Conservation (phyloP, 768 basidiomycete genomes). For the Leccinum fibrillosum region DNA sequence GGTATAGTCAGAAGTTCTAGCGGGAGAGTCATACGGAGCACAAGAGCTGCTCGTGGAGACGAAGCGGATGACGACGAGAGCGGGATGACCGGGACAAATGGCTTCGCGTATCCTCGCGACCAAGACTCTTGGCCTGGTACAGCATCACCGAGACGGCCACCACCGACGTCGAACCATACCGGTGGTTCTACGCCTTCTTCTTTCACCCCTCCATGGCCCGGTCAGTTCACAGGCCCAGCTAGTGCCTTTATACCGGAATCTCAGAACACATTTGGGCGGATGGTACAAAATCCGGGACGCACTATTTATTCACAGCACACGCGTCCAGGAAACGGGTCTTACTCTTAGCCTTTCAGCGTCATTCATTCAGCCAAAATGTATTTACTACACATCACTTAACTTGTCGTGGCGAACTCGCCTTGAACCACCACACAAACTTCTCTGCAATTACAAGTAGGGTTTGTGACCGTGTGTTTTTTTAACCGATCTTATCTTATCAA, state of each 20-base stretch:
- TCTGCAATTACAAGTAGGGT: not conserved
- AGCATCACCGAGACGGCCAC: slow-evolving; percentile 21
- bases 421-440: not conserved
- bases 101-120: slow-evolving; percentile 16
- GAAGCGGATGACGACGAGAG: slow-evolving; percentile 24
- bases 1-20: slow-evolving; percentile 29
- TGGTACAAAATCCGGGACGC: slow-evolving; percentile 51
- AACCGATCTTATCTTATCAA: slow-evolving; percentile 19
- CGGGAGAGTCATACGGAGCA: slow-evolving; percentile 30
- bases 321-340: slow-evolving; percentile 33
- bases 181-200: slow-evolving; percentile 19
- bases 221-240: slow-evolving; percentile 46
- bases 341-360: slow-evolving; percentile 16
- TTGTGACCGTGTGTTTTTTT: not conserved
- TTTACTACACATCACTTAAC: slow-evolving; percentile 22
- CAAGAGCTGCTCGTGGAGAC: slow-evolving; percentile 26
- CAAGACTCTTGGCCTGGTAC: slow-evolving; percentile 26
- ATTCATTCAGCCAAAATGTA: slow-evolving; percentile 17
- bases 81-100: slow-evolving; percentile 18
- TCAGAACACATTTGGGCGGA: slow-evolving; percentile 37
- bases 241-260: slow-evolving; percentile 49
- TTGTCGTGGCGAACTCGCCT: not conserved
- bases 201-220: slow-evolving; percentile 30
- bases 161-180: slow-evolving; percentile 13
- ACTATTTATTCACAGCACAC: slow-evolving; percentile 60